Conservation (phyloP, 257 asterid genomes). For the Ligustrum vulgare region DNA sequence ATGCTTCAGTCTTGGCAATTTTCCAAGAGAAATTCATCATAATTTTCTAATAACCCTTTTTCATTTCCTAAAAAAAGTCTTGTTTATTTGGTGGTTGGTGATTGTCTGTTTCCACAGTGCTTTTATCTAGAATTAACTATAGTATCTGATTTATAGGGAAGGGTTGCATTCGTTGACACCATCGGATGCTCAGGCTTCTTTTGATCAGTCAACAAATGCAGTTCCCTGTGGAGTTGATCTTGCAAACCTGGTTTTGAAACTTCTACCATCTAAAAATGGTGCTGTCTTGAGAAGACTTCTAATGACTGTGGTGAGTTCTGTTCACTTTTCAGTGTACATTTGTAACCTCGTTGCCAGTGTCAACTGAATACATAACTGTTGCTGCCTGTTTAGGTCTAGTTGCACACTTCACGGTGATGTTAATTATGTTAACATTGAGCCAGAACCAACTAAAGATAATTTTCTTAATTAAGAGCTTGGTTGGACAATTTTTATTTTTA, state of each 20-base stretch:
- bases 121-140: constrained; percentile 19
- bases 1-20: neutral
- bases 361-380: neutral
- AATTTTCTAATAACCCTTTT: neutral
- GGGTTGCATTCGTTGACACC: constrained; percentile 49
- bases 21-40: neutral
- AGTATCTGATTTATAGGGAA: constrained; percentile 50
- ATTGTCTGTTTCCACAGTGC: neutral
- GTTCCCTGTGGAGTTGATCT: constrained; percentile 53
- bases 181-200: constrained; percentile 43
- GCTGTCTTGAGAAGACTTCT: constrained; percentile 77
- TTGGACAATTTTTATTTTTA: neutral
- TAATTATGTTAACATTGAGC: neutral
- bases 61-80: neutral
- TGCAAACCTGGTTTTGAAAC: constrained; percentile 63
- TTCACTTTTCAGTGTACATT: constrained; percentile 8
- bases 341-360: neutral
- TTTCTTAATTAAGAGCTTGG: neutral
- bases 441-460: neutral
- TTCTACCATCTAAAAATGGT: constrained; percentile 83
- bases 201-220: constrained; percentile 41
- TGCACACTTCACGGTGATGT: neutral
- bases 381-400: constrained; percentile 21
- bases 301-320: constrained; percentile 76
- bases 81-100: neutral